Base-by-base conservation (phyloP, 164 flowering plant species). In the Santalum album region DNA sequence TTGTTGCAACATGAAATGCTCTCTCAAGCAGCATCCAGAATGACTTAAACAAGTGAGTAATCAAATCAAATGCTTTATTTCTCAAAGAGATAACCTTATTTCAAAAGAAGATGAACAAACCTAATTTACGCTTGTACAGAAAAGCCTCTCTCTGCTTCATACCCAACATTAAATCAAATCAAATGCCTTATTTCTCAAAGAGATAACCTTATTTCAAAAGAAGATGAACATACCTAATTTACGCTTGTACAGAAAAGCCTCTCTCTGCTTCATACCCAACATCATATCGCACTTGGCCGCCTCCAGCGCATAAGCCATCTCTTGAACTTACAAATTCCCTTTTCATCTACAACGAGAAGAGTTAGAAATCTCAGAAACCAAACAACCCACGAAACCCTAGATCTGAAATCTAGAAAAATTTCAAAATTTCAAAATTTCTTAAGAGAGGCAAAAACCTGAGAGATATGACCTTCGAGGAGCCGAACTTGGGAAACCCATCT, bases 291-390 rank as follows among this genome's bases (percentile, higher is more conserved):
- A 51, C 64, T 80, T 81, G 0, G 69, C 60, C 1, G 66, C 65
- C 45, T 77, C 76, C 29, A 83, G 51, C 34, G 29, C 27, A 12
- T 54, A 39, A 15, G 17, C 64, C 81, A 72, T 63, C 23, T 72
- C 72, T 58, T 65, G 65, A 18, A 62, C 46, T 6, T 10, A 12
- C 25, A 75, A 43, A 20, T 62, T 65, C n/a, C 36, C 50, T 60
- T 47, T 76, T 68, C 76, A 80, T 67, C 96, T 85, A 55, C 69
- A n/a, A n/a, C n/a, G n/a, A n/a, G n/a, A n/a, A n/a, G n/a, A n/a
- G n/a, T n/a, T n/a, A n/a, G n/a, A n/a, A n/a, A n/a, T n/a, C n/a
- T n/a, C n/a, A n/a, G n/a, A n/a, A n/a, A n/a, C n/a, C n/a, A n/a
- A n/a, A n/a, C n/a, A n/a, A n/a, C n/a, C n/a, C n/a, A n/a, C n/a